Conservation (phyloP, 2,329 filamentous ascomycete genomes). For the Cordyceps javanica region DNA sequence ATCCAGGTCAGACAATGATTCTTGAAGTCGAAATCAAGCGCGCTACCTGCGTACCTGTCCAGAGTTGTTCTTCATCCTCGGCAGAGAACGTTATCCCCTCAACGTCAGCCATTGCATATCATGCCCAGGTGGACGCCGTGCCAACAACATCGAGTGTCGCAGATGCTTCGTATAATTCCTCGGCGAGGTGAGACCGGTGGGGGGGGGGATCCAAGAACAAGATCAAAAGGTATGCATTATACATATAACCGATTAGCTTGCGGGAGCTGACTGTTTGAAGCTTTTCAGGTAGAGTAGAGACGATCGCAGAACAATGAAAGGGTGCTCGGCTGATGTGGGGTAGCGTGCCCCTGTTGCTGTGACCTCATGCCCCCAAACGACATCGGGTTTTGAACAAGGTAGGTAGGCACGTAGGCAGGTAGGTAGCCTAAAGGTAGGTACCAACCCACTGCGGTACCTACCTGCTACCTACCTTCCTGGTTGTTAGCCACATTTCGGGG, state of each 20-base stretch:
- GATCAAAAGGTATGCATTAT: background rate
- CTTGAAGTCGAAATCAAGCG: background rate
- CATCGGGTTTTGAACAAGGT: background rate
- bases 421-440: too few relatives aligned
- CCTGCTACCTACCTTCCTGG: too few relatives aligned
- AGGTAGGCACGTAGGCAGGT: background rate
- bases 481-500: too few relatives aligned
- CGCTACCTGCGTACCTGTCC: conserved; percentile 58
- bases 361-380: conserved; percentile 1
- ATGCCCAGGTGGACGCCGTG: conserved; percentile 20
- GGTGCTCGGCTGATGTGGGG: conserved; percentile 10
- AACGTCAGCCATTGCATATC: conserved; percentile 52
- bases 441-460: too few relatives aligned
- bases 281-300: background rate
- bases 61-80: conserved; percentile 81
- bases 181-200: background rate
- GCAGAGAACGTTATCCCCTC: conserved; percentile 57
- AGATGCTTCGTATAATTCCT: background rate
- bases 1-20: background rate
- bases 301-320: background rate
- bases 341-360: conserved; percentile 7
- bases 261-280: background rate
- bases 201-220: background rate
- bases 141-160: conserved; percentile 28
- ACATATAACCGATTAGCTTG: background rate